Percentiles rank a stretch among this genome's conserved stretches.
These are phyloP conservation scores for Mrakia hoshinonis DNA, from an alignment of 768 basidiomycete species.

Conservation along the genomic window DNA sequence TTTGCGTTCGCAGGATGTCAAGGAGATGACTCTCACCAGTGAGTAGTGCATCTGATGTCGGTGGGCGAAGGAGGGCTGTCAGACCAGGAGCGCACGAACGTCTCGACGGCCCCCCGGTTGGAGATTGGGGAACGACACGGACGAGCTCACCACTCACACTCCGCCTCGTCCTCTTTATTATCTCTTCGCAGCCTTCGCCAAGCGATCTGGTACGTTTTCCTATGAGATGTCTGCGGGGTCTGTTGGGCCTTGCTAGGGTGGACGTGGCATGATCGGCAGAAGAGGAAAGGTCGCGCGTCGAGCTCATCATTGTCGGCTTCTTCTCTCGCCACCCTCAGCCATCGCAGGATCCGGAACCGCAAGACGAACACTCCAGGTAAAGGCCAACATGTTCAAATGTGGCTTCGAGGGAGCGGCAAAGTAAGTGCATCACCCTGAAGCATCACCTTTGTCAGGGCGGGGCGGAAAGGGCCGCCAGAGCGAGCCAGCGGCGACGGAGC, in stretches of 20 bases:
- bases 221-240: not conserved
- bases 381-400: conserved; percentile 2
- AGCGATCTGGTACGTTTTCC: not conserved
- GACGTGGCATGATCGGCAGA: no score
- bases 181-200: not conserved
- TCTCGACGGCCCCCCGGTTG: no score
- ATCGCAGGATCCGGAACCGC: not conserved
- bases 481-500: not conserved
- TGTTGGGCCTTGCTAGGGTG: not conserved
- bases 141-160: not conserved
- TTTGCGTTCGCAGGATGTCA: no score
- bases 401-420: conserved; percentile 4
- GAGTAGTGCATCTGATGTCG: no score
- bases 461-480: not conserved
- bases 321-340: not conserved
- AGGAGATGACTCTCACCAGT: no score
- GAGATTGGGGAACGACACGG: no score
- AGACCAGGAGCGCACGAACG: no score
- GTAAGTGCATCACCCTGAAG: not conserved
- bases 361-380: not conserved
- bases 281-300: no score
- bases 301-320: not conserved
- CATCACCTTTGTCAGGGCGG: no score
- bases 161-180: not conserved
- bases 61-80: no score